Percentiles rank a stretch among this genome's conserved stretches.
Evolutionary conservation across 768 basidiomycete species (phyloP).

Genomic region (Calocybe cyanea): DNA sequence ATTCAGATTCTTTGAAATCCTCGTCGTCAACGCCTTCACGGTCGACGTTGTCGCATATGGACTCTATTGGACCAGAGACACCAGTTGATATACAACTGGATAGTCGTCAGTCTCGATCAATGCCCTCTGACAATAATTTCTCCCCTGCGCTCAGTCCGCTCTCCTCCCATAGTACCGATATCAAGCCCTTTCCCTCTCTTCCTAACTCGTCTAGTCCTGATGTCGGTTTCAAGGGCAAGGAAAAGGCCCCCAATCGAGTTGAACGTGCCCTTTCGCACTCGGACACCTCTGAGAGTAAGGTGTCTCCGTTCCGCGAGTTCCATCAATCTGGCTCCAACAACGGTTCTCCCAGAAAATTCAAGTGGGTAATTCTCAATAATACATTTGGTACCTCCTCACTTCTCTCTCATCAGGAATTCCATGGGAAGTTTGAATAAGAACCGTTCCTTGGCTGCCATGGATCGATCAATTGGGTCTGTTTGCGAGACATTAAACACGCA

Average conservation of each 20-base stretch:
- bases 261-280: slow-evolving; percentile 60
- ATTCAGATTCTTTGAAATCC: slow-evolving; percentile 47
- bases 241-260: slow-evolving; percentile 36
- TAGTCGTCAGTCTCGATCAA: slow-evolving; percentile 50
- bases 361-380: slow-evolving; percentile 12
- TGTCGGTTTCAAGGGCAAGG: slow-evolving; percentile 34
- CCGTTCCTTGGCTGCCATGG: slow-evolving; percentile 16
- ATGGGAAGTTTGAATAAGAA: slow-evolving; percentile 24
- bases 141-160: slow-evolving; percentile 52
- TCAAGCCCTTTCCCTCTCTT: slow-evolving; percentile 48
- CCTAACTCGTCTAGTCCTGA: slow-evolving; percentile 50
- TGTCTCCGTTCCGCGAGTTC: slow-evolving; percentile 17
- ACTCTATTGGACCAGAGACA: slow-evolving; percentile 51
- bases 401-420: slow-evolving; percentile 24
- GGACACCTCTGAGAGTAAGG: slow-evolving; percentile 28
- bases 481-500: slow-evolving; percentile 21
- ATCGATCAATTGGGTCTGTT: slow-evolving; percentile 17
- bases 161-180: slow-evolving; percentile 35
- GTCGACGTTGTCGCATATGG: too few relatives aligned
- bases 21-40: slow-evolving; percentile 54
- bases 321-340: background rate
- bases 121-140: slow-evolving; percentile 61
- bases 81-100: slow-evolving; percentile 45
- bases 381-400: slow-evolving; percentile 2
- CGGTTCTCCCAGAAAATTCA: slow-evolving; percentile 9